Percentiles rank a stretch among this genome's conserved stretches.
These are phyloP conservation scores for Raphanus hybrid DNA, from an alignment of 441 rosid species.

Conservation along the genomic window DNA sequence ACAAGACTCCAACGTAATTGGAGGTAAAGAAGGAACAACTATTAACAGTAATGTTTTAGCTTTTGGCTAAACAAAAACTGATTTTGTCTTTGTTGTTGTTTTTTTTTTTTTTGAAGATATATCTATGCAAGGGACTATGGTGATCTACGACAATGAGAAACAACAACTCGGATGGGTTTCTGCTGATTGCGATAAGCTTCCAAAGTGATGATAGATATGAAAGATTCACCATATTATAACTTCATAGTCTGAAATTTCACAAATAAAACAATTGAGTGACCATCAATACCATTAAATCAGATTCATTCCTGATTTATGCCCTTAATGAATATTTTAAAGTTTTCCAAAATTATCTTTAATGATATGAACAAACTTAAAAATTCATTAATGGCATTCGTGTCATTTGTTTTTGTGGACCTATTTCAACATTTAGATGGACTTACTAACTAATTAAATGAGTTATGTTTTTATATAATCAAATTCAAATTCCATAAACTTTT, in stretches of 20 bases:
- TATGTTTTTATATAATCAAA: too few relatives aligned
- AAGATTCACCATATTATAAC: not conserved
- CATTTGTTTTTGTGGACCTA: too few relatives aligned
- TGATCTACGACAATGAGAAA: constrained; percentile 60
- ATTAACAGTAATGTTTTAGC: not conserved
- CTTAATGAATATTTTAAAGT: too few relatives aligned
- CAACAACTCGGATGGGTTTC: constrained; percentile 62
- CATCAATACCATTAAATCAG: too few relatives aligned
- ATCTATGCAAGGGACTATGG: constrained; percentile 52
- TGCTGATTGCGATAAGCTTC: constrained; percentile 48
- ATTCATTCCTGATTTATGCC: too few relatives aligned
- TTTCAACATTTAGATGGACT: too few relatives aligned
- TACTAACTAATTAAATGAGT: too few relatives aligned
- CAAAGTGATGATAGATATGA: constrained; percentile 44
- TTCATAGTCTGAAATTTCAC: not conserved
- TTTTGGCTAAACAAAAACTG: not conserved
- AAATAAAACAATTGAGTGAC: not conserved
- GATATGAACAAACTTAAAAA: too few relatives aligned
- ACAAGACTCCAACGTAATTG: constrained; percentile 38
- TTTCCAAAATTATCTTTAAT: too few relatives aligned
- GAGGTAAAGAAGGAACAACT: constrained; percentile 37
- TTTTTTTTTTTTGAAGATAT: constrained; percentile 6
- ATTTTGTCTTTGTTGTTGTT: not conserved
- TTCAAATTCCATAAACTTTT: too few relatives aligned
- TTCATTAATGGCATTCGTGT: too few relatives aligned